Base-by-base conservation (phyloP, 768 basidiomycete species). In the Psilocybe azurescens region DNA sequence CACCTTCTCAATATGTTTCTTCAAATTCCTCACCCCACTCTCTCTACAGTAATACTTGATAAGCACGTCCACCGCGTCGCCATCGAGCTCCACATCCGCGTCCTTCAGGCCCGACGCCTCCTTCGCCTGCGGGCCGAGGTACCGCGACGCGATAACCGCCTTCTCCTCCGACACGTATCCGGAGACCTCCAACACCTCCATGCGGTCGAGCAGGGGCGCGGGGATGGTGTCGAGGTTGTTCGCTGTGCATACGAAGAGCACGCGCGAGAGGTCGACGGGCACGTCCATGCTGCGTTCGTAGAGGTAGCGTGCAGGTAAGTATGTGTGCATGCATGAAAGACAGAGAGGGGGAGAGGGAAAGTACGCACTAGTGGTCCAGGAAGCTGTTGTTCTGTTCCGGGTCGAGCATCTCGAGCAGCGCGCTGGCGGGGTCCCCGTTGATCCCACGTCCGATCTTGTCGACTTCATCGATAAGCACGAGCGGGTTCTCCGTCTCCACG, bases 1-100 rank as follows among this genome's bases (percentile, higher is more conserved):
- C 62, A 94, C 95, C 88, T 99, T 99, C 71, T 99, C 97, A 58
- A 99, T 97, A 70, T 96, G 93, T 78, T 99, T 99, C 88, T 99
- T 99, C 73, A 99, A 71, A 71, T 95, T 95, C 53, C 97, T 82
- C 32, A 99, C 97, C 48, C 97, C 97, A 68, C 94, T 97, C 79
- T 99, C 97, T 24, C 97, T 85, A 73, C 94, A 96, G 75, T 99
- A 99, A 74, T 95, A 98, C 73, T 96, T 92, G 78, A 99, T 99
- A 56, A 99, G 82, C 10, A 86, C 78, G 67, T 96, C 94, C 49
- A 99, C 89, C 0, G 95, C 87, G 9, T 85, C 81, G 5, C 86
- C 82, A 18, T 93, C 89, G 14, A 99, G 78, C 56, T 83, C 75
- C 3, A 99, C 92, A 72, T 97, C 91, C 1, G 91, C 93, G 16